Percentiles rank a stretch among this genome's conserved stretches.
These are phyloP conservation scores for Phytophthora nicotianae DNA, from an alignment of 352 stramenopile genomes.

Conservation along the genomic window DNA sequence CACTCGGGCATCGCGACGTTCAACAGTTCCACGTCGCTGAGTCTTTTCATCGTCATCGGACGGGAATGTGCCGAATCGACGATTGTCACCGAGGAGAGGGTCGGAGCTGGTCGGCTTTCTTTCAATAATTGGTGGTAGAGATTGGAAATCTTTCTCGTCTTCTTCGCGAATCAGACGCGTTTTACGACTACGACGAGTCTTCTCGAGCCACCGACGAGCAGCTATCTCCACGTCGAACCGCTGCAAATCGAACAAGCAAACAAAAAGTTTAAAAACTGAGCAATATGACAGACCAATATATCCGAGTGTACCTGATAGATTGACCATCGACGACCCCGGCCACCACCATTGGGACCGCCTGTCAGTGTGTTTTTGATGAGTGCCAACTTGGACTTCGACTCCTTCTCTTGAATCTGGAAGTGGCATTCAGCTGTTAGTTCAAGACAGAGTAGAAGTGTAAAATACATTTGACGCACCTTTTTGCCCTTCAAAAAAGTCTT, in stretches of 20 bases:
- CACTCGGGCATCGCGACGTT: conserved; percentile 41
- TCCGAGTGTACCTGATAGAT: not conserved
- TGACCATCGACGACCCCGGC: not conserved
- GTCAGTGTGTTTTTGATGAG: not conserved
- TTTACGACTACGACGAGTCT: conserved; percentile 54
- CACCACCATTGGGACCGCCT: not conserved
- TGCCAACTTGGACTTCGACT: not conserved
- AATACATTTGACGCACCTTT: conserved; percentile 42
- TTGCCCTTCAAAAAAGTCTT: conserved; percentile 68
- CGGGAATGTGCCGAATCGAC: conserved; percentile 46
- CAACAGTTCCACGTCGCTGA: conserved; percentile 36
- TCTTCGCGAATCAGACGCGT: conserved; percentile 39
- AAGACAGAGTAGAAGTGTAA: conserved; percentile 13
- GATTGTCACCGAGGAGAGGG: conserved; percentile 13
- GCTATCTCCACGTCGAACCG: not conserved
- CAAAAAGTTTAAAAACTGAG: no score
- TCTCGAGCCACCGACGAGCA: conserved; percentile 34
- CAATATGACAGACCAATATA: no score
- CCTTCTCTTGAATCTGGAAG: not conserved
- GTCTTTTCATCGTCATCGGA: conserved; percentile 40
- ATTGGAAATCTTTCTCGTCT: conserved; percentile 68
- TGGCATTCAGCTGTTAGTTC: no score
- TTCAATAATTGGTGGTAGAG: conserved; percentile 45
- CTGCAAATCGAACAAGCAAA: not conserved
- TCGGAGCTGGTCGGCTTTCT: conserved; percentile 21